Percentiles rank a stretch among this genome's conserved stretches.
Evolutionary conservation across 257 asterid genomes (phyloP).

Genomic region (Cordia subcordata): DNA sequence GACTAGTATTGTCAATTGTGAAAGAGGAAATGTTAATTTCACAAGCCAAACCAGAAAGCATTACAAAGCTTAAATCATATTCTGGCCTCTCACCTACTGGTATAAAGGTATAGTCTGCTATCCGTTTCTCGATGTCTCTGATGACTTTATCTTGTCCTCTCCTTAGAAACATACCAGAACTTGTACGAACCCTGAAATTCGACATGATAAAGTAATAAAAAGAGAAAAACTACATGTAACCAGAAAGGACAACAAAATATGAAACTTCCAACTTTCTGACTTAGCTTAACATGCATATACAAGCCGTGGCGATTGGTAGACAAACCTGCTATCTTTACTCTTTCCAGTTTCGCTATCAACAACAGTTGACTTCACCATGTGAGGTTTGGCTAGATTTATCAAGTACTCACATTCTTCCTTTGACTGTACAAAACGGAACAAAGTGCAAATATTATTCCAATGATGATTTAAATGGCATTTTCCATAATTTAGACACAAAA

Average conservation of each 20-base stretch:
- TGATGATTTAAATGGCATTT: too few relatives aligned
- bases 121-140: slow-evolving; percentile 59
- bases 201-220: slow-evolving; percentile 2
- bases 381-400: slow-evolving; percentile 66
- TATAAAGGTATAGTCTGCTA: slow-evolving; percentile 63
- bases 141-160: slow-evolving; percentile 63
- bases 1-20: not conserved
- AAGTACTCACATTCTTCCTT: slow-evolving; percentile 78
- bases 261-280: not conserved
- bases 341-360: slow-evolving; percentile 71
- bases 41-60: not conserved
- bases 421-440: slow-evolving; percentile 41
- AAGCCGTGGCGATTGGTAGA: slow-evolving; percentile 9
- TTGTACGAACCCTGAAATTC: slow-evolving; percentile 76
- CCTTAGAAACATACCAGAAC: slow-evolving; percentile 63
- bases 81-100: slow-evolving; percentile 53
- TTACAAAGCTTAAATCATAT: not conserved
- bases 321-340: slow-evolving; percentile 74
- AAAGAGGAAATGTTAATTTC: not conserved
- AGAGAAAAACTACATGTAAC: not conserved
- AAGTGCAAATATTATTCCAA: slow-evolving; percentile 4
- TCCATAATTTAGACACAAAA: too few relatives aligned
- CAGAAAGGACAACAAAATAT: not conserved
- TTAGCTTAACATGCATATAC: not conserved
- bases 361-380: slow-evolving; percentile 64